Evolutionary conservation across 257 asterid genomes (phyloP).

Genomic region (Echites panduratus): DNA sequence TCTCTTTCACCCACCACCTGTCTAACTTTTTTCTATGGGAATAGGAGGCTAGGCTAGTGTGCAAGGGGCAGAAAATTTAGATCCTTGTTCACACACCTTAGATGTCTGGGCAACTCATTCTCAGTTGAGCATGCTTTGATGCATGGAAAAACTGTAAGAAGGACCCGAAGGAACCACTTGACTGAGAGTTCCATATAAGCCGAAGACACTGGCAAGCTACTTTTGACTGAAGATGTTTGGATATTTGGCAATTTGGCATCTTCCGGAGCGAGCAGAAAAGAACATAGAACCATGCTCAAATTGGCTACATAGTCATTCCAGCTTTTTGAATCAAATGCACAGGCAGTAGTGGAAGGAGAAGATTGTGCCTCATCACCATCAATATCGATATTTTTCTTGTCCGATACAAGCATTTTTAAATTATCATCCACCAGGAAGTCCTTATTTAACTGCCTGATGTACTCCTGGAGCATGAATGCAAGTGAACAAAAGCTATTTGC

Average conservation of each 20-base stretch:
- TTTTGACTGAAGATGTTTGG: constrained; percentile 48
- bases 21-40: background rate
- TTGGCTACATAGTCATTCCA: constrained; percentile 78
- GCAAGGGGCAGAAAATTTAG: constrained; percentile 16
- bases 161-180: constrained; percentile 91
- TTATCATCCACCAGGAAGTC: constrained; percentile 25
- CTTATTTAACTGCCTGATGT: constrained; percentile 26
- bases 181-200: constrained; percentile 84
- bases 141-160: constrained; percentile 83
- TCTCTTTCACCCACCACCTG: background rate
- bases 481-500: constrained; percentile 98
- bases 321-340: constrained; percentile 34
- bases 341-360: constrained; percentile 28
- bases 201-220: constrained; percentile 51
- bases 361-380: constrained; percentile 29
- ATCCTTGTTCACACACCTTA: constrained; percentile 49
- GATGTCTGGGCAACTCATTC: constrained; percentile 69
- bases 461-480: constrained; percentile 83
- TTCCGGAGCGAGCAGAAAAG: constrained; percentile 67
- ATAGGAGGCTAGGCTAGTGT: background rate
- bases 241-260: constrained; percentile 28
- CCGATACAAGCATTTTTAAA: constrained; percentile 26
- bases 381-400: constrained; percentile 30
- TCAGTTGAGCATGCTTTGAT: constrained; percentile 86
- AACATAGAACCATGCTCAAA: constrained; percentile 64